Evolutionary conservation across 208 protist genomes (phyloP), one percentile per base, ranked within the genome.

Genomic region (Leishmania lainsoni): DNA sequence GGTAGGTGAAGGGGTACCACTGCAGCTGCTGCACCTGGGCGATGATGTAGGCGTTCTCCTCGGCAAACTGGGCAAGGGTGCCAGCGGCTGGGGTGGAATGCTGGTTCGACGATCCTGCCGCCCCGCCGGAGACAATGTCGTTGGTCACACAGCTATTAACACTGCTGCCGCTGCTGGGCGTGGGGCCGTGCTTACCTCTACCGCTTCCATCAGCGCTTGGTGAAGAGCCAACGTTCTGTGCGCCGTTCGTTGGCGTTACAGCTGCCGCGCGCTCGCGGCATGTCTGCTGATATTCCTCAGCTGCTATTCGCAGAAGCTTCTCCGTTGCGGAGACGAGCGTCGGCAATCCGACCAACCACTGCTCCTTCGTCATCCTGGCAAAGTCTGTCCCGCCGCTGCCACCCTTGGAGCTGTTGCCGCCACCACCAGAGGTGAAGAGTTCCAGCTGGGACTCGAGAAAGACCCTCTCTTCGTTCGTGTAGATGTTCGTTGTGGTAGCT

Each of bases 11-110:
- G 17, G 93, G 92, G 49, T 84, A 81, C 88, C 87, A 88, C 76
- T 86, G 87, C 73, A 93, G 84, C 79, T 89, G 84, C 78, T 83
- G 74, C 66, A 95, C 88, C 86, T 97, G 91, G 16, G 90, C 88
- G 10, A 96, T 1, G 12, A 97, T 80, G 76, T 97, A 97, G n/a
- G 72, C 76, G 79, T 92, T 96, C 76, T 97, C 93, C 85, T 96
- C 89, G 32, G 54, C 74, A 76, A 97, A 97, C 76, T 89, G 81
- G 68, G 84, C 85, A 1, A 81, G 77, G 22, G 88, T 90, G 68
- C 88, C 86, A 48, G 82, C 87, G 16, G 87, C 79, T 26, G 83
- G 83, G 16, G 83, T 75, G 5, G 83, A 58, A 1, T 72, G 85
- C 6, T 54, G 39, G 39, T 42, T 59, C 5, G 52, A 35, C 20